Evolutionary conservation across 305 asterid species (phyloP), one percentile per base, ranked within the genome.

Genomic region (Fraxinus dipetala): DNA sequence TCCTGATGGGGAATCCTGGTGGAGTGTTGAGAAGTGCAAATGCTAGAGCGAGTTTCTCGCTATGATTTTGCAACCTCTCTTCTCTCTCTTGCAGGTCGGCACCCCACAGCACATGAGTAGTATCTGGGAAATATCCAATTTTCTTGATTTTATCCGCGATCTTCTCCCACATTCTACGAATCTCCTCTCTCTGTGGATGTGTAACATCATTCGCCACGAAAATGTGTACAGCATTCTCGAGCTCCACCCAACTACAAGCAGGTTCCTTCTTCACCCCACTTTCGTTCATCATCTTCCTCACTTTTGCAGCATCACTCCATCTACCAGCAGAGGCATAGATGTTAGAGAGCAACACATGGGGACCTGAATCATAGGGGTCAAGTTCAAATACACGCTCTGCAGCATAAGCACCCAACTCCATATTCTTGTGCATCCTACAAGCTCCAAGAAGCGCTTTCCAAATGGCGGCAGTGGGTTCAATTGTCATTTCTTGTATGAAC

Each of bases 371-470:
- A 22, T 63, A 77, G 2, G 95, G 97, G 76, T 95, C 97, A 1
- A 95, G 96, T 80, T 93, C 92, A 77, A 94, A 92, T 40, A 93
- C 96, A 24, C 84, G 91, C 86, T 92, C 97, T 6, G 97, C 98
- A 8, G 98, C 98, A 82, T 83, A 93, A 65, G 84, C 91, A 8
- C 97, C 98, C 86, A 94, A 77, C 56, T 91, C 93, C 88, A 85
- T 86, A 48, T 95, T 91, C 85, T 87, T 92, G 78, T 95, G 95
- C 93, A 89, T 91, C 83, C 96, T 88, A 84, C 97, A 93, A 79
- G 99, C 98, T 78, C 98, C 97, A 59, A 95, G 96, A 87, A 95
- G 80, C 28, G 97, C 95, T 87, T 91, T 93, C 99, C 99, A 94
- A 74, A 90, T 72, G 5, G 89, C 91, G 22, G 97, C 95, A 7